Base-by-base conservation (phyloP, 1,284 basidiomycete genomes). In the Rhodofomes roseus region DNA sequence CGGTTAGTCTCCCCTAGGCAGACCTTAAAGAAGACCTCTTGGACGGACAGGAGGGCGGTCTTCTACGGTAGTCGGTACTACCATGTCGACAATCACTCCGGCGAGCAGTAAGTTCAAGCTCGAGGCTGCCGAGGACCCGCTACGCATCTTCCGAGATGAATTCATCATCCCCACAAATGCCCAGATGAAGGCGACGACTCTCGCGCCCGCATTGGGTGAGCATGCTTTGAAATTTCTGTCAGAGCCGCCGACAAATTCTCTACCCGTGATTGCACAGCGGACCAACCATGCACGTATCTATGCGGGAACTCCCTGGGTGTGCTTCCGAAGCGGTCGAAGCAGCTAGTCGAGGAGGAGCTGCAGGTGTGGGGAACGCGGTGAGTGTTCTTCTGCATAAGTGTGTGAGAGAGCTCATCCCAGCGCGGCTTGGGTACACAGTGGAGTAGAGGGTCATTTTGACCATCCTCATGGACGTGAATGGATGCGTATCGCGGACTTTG, bases 261-360 rank as follows among this genome's bases (percentile, higher is more conserved):
- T 34, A 4, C 25, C 46, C 2, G 2, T 18, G 12, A 4, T 16
- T 14, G 64, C 63, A 36, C 62, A 83, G 80, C 71, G 78, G 82
- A 86, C 63, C 72, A 74, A 57, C 76, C 80, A 59, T 86, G 85
- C 71, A 85, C 89, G 43, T 99, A 99, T 75, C 86, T 99, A 55
- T 97, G 94, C 74, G 97, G 96, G 50, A 99, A 99, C 77, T 98
- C 95, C 46, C 84, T 99, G 3, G 96, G 96, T 1, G 81, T 90
- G 52, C 79, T 95, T 67, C 84, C 91, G 46, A 93, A 88, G 71
- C 80, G 84, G 41, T 89, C 93, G 23, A 81, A 85, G 61, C 70
- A 81, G 66, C 81, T 94, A 57, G 77, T 99, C 34, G 76, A 91
- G 66, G 86, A 96, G 74, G 97, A 99, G 74, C 75, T 99, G 51